Evolutionary conservation across 257 asterid species (phyloP).

Genomic region (Mentha longifolia): DNA sequence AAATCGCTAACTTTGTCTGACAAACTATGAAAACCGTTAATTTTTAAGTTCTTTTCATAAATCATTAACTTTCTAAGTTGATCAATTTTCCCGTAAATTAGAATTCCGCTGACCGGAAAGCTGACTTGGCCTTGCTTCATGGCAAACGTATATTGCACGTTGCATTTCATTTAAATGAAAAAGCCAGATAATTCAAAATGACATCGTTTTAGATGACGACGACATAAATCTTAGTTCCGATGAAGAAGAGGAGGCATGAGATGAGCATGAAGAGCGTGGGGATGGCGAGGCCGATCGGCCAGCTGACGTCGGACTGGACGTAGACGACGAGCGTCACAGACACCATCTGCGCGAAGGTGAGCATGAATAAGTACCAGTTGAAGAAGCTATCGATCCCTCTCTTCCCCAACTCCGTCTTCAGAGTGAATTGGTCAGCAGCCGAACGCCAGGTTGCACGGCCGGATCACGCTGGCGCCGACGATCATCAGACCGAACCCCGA

Average conservation of each 20-base stretch:
- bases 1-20: too few species aligned
- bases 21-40: too few species aligned
- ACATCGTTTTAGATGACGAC: too few species aligned
- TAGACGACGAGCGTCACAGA: too few species aligned
- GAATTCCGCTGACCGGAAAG: too few species aligned
- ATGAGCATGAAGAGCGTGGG: slow-evolving; percentile 65
- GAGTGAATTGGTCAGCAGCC: slow-evolving; percentile 87
- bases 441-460: slow-evolving; percentile 82
- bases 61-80: too few species aligned
- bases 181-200: too few species aligned
- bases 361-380: slow-evolving; percentile 82
- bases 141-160: too few species aligned
- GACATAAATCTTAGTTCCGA: slow-evolving; percentile 66
- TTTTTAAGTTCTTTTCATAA: too few species aligned
- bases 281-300: slow-evolving; percentile 70
- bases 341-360: slow-evolving; percentile 78
- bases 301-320: slow-evolving; percentile 65
- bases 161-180: too few species aligned
- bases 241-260: slow-evolving; percentile 59
- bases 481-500: slow-evolving; percentile 58
- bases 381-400: slow-evolving; percentile 72
- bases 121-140: too few species aligned
- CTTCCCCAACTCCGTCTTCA: slow-evolving; percentile 63
- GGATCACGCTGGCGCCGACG: slow-evolving; percentile 67
- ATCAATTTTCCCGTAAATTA: too few species aligned